Base-by-base conservation (phyloP, 352 stramenopile species). In the Pythium sp. region DNA sequence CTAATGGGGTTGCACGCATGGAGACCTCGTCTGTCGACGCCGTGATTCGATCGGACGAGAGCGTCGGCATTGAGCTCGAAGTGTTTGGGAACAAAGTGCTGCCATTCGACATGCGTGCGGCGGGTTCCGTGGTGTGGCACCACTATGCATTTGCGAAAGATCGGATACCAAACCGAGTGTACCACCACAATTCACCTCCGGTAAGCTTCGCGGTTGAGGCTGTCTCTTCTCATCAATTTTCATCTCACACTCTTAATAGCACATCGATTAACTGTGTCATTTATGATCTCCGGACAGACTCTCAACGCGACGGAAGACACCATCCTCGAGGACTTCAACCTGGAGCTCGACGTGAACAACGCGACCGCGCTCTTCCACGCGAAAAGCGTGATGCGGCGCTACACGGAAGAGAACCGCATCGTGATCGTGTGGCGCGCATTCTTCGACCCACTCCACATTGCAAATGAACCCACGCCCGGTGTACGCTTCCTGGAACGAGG, bases 381-480 rank as follows among this genome's bases (percentile, higher is more conserved):
- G 15, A 79, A 87, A 53, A 73, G 83, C 24, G 77, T 87, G 28
- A 55, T 81, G 32, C 77, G 78, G n/a, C 72, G 76, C 36, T 88
- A 80, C 58, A 64, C 76, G 2, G 79, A 91, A 64, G 53, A 75
- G n/a, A 64, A 76, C n/a, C 79, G 79, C 18, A 63, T 87, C 2
- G 76, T 88, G 57, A 76, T 91, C 26, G 81, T 86, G 14, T 91
- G 81, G 81, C 72, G 71, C 47, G 77, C 79, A 14, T 77, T 83
- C 66, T 80, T 82, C 57, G 72, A 88, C 32, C 76, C 77, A 3
- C 62, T 81, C 26, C 73, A 74, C 68, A 86, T 91, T 67, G 69
- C 69, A 18, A 69, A 78, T 38, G 71, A 80, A 24, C 77, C 71
- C 7, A 65, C 80, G 14, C 46, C 70, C 5, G 82, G 77, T 2